Evolutionary conservation across 2,329 filamentous ascomycete genomes (phyloP).

Genomic region (Neonectria punicea): DNA sequence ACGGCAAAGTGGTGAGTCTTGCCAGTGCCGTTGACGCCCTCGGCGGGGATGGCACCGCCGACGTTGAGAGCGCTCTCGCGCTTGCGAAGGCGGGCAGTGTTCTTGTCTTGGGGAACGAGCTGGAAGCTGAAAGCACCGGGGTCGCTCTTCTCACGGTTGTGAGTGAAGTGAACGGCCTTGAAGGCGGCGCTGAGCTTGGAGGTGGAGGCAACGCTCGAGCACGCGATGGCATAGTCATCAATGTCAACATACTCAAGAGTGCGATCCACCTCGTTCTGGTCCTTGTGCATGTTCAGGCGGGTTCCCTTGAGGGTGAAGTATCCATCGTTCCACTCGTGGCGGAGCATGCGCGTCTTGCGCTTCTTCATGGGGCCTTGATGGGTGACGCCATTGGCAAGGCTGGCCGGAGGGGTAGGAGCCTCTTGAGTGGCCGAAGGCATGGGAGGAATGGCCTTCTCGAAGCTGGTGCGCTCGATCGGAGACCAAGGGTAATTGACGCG

Average conservation of each 20-base stretch:
- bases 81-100: conserved; percentile 64
- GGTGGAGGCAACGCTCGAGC: conserved; percentile 77
- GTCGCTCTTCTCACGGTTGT: conserved; percentile 62
- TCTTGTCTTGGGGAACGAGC: conserved; percentile 76
- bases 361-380: conserved; percentile 95
- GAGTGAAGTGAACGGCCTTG: conserved; percentile 77
- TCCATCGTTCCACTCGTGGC: conserved; percentile 93
- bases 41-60: conserved; percentile 45
- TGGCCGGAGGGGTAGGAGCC: conserved; percentile 43
- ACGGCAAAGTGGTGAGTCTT: conserved; percentile 97
- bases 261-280: conserved; percentile 60
- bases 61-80: conserved; percentile 60
- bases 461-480: conserved; percentile 55
- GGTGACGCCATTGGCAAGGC: conserved; percentile 63
- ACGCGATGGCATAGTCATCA: conserved; percentile 88
- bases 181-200: conserved; percentile 90
- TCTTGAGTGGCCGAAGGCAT: conserved; percentile 43
- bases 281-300: conserved; percentile 79
- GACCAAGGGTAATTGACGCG: conserved; percentile 68
- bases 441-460: conserved; percentile 59
- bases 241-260: conserved; percentile 86
- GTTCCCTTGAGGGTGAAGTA: conserved; percentile 88
- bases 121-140: conserved; percentile 84
- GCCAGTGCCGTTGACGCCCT: conserved; percentile 68
- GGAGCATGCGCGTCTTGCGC: conserved; percentile 87